Base-by-base conservation (phyloP, 2,329 filamentous ascomycete genomes). In the Drechslera avenae region DNA sequence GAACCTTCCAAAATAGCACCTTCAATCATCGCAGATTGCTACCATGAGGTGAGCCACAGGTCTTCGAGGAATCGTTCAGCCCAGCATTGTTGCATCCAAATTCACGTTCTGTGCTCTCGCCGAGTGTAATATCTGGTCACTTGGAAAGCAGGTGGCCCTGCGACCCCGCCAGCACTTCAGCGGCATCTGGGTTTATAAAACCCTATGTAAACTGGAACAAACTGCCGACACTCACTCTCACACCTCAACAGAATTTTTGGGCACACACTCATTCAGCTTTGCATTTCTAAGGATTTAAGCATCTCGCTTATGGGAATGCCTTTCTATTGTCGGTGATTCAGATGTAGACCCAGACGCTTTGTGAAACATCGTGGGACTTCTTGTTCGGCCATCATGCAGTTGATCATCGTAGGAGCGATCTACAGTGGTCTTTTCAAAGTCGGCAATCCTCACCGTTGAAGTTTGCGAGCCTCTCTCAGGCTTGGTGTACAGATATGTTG, bases 401-500 rank as follows among this genome's bases (percentile, higher is more conserved):
- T 18, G 34, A 35, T 62, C 52, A 23, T 61, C 55, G 23, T 63
- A 46, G n/a, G 66, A 47, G 21, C 58, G 57, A 23, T 84, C 84
- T 33, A 86, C 81, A 10, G 81, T 80, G 2, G 85, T 84, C 75
- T 96, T 94, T 71, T 96, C 91, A 66, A 88, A 91, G 57, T 79
- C 84, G 39, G 86, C 87, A 54, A 92, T 86, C 57, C 77, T 83
- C 63, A 90, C 85, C 0, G 87, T 84, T 0, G 84, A 78, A 13
- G 86, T 83, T 46, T 80, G 74, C 14, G 46, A 16, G 19, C 54
- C 39, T 54, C 81, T 77, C 56, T 91, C 84, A 1, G 85, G 82
- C 5, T 83, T 82, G 54, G 85, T 91, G 78, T 96, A 97, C 13
- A 97, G 80, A 71, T 91, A 97, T 2, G 91, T 95, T 2, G 92